These are phyloP conservation scores for Lipomyces lipofer DNA, from an alignment of 805 yeast genomes.

Conservation along the genomic window DNA sequence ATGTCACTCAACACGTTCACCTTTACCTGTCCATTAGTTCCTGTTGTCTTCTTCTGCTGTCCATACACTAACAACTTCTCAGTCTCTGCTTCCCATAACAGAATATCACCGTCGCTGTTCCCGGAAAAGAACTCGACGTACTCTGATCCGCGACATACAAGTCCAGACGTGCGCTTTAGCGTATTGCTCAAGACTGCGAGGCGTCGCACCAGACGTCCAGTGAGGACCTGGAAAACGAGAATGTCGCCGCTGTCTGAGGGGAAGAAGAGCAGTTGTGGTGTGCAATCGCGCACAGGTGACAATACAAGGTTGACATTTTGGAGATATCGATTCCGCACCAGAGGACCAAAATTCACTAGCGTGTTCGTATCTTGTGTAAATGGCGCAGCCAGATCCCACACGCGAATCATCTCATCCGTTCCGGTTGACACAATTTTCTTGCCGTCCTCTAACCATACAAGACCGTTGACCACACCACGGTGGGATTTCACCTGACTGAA, in stretches of 20 bases:
- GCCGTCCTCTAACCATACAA: constrained; percentile 72
- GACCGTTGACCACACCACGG: constrained; percentile 73
- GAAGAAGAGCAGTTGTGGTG: constrained; percentile 58
- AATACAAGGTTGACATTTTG: constrained; percentile 60
- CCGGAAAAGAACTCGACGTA: constrained; percentile 29
- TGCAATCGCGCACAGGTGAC: constrained; percentile 54
- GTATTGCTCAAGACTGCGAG: constrained; percentile 39
- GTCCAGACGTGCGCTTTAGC: constrained; percentile 15
- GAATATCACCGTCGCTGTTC: constrained; percentile 26
- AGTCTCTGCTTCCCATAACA: constrained; percentile 25
- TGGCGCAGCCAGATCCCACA: constrained; percentile 69
- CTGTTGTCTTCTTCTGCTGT: background rate
- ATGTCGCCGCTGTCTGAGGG: constrained; percentile 79
- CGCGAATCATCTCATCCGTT: constrained; percentile 73
- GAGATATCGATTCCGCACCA: constrained; percentile 61
- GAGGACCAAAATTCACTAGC: constrained; percentile 73
- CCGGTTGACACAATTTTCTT: constrained; percentile 65
- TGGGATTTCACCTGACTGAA: constrained; percentile 57
- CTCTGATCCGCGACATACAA: constrained; percentile 27
- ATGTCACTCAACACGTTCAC: constrained; percentile 20
- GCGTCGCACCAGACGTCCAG: constrained; percentile 64
- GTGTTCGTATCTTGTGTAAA: constrained; percentile 45
- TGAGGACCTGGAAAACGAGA: constrained; percentile 55
- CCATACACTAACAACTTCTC: background rate
- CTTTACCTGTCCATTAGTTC: background rate